A percentile compares a stretch with the other conserved stretches of the same genome.
Evolutionary conservation across 2,329 filamentous ascomycete genomes (phyloP).

Genomic region (Verticillium nonalfalfae): DNA sequence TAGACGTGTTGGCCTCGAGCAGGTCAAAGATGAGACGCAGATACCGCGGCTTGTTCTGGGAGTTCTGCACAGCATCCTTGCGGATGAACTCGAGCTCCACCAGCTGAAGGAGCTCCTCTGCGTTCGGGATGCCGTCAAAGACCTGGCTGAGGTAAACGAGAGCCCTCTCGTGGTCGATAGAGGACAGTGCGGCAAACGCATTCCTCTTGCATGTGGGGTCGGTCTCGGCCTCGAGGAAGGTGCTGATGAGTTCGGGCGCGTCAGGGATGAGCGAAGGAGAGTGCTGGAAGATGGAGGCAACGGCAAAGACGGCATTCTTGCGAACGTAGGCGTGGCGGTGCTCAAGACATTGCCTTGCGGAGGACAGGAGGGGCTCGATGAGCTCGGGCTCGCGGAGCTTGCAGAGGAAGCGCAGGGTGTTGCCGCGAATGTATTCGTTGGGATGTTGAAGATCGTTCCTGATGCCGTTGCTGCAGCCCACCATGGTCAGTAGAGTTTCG

Average conservation of each 20-base stretch:
- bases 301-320: slow-evolving; percentile 95
- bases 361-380: slow-evolving; percentile 90
- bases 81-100: slow-evolving; percentile 96
- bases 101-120: slow-evolving; percentile 87
- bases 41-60: slow-evolving; percentile 93
- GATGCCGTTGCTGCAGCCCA: slow-evolving; percentile 74
- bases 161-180: slow-evolving; percentile 90
- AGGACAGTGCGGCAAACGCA: slow-evolving; percentile 84
- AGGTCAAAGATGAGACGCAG: slow-evolving; percentile 93
- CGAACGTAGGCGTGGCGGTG: slow-evolving; percentile 96
- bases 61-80: slow-evolving; percentile 92
- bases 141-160: slow-evolving; percentile 80
- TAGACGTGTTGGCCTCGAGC: slow-evolving; percentile 85
- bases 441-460: slow-evolving; percentile 94
- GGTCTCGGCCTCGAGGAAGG: slow-evolving; percentile 84
- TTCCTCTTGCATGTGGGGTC: slow-evolving; percentile 97
- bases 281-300: slow-evolving; percentile 87
- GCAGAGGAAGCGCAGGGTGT: slow-evolving; percentile 95
- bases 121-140: slow-evolving; percentile 90
- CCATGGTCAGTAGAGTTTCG: background rate
- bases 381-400: slow-evolving; percentile 94
- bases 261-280: slow-evolving; percentile 90
- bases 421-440: slow-evolving; percentile 97
- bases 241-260: slow-evolving; percentile 83
- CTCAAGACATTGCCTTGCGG: slow-evolving; percentile 85